Evolutionary conservation across 345 rosid species (phyloP), one percentile per base, ranked within the genome.

Genomic region (Firmiana major): DNA sequence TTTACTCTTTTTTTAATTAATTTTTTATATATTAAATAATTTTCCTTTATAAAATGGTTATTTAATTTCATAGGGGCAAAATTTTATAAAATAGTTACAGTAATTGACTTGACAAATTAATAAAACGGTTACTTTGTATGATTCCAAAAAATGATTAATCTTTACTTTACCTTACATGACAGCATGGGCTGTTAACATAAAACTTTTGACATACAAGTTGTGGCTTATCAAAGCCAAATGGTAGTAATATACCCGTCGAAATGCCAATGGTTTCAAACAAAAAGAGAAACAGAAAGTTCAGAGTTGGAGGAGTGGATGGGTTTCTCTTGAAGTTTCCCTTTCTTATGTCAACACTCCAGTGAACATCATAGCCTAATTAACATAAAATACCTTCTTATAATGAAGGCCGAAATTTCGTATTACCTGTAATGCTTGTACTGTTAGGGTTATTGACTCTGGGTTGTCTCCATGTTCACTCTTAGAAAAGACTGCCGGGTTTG

Each of bases 391-490:
- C 19, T 48, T 3, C 51, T 2, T 46, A 48, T 48, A 48, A 9
- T 26, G 15, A 55, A 19, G 68, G 51, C 28, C 48, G 34, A 55
- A 51, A 46, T 48, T 17, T 6, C 11, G 69, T 17, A 8, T 58
- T 66, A 19, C 34, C 22, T 69, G 74, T 72, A 45, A 74, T 78
- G 75, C 48, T 45, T 24, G 54, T 34, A 1, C 34, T 31, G 51
- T 21, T 53, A 54, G 40, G 49, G 43, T 54, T 71, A 19, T 53
- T 17, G 26, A 36, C 28, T 38, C 9, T 26, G 11, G 53, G 57
- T 17, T 11, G 19, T 51, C 57, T 51, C 57, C 77, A 79, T 58
- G 79, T 81, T 82, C 74, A 55, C n/a, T 43, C 64, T 22, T 9
- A 64, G 45, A 40, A 54, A 59, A 78, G 38, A 73, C 76, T 45